These are phyloP conservation scores for Cystobasidium ongulense DNA, from an alignment of 768 basidiomycete species.

Conservation along the genomic window DNA sequence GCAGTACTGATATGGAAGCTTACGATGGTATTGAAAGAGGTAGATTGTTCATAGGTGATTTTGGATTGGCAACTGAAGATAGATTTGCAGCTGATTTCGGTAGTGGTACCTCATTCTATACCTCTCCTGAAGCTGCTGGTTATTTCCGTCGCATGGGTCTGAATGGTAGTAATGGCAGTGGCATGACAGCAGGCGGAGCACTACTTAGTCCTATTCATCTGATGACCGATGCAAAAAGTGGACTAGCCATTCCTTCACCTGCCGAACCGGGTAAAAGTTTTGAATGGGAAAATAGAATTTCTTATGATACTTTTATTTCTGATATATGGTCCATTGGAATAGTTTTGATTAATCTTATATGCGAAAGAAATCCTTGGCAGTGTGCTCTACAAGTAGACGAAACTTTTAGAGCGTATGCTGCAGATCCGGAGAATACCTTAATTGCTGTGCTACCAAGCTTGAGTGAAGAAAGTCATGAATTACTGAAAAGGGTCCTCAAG, in stretches of 20 bases:
- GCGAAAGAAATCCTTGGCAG: constrained; percentile 25
- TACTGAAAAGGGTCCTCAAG: neutral
- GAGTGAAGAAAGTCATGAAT: neutral
- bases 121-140: constrained; percentile 17
- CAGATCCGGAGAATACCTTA: neutral
- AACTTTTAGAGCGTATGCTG: neutral
- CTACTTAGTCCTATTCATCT: constrained; percentile 4
- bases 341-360: constrained; percentile 15
- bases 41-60: constrained; percentile 9
- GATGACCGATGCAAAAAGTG: neutral
- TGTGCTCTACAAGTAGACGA: neutral
- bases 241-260: neutral
- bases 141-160: neutral
- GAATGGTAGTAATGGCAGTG: neutral
- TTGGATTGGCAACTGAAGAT: constrained; percentile 9
- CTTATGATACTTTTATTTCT: neutral
- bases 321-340: constrained; percentile 25
- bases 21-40: neutral
- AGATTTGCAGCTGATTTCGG: constrained; percentile 7
- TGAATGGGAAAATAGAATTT: neutral
- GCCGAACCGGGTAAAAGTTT: neutral
- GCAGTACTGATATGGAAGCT: neutral
- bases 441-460: neutral
- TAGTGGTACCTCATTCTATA: constrained; percentile 10
- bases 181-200: neutral